Percentiles rank a stretch among this genome's conserved stretches.
Evolutionary conservation across 129 eudicot species (phyloP).

Genomic region (Oenanthe sinensis): DNA sequence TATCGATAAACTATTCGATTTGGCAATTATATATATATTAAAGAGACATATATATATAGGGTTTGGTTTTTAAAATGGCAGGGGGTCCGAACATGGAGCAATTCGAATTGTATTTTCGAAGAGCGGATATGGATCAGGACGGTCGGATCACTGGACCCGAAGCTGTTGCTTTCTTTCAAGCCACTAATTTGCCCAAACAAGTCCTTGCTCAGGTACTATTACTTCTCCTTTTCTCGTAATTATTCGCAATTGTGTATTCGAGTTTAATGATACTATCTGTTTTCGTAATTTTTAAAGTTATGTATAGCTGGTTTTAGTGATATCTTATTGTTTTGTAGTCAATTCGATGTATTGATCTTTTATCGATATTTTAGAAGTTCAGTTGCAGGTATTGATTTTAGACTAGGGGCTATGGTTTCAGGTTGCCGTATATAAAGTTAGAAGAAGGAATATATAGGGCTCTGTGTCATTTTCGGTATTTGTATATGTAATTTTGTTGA

Average conservation of each 20-base stretch:
- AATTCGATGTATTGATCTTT: not conserved
- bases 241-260: not conserved
- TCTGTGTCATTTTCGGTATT: not conserved
- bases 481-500: not conserved
- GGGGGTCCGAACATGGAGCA: constrained; percentile 50
- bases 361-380: not conserved
- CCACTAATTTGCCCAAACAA: constrained; percentile 56
- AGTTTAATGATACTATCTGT: constrained; percentile 3
- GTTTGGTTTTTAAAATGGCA: constrained; percentile 28
- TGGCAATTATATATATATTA: not conserved
- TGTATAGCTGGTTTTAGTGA: not conserved
- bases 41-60: too few species aligned
- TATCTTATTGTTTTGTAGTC: not conserved
- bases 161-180: constrained; percentile 79
- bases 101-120: constrained; percentile 64
- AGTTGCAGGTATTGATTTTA: not conserved
- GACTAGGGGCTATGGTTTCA: not conserved
- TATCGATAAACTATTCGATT: not conserved
- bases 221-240: not conserved
- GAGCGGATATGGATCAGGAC: constrained; percentile 92
- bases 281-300: not conserved
- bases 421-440: not conserved
- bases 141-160: constrained; percentile 88
- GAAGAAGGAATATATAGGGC: not conserved
- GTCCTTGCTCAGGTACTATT: constrained; percentile 88